Evolutionary conservation across 1,284 basidiomycete species (phyloP).

Genomic region (Mycosarcoma mackinlayi): DNA sequence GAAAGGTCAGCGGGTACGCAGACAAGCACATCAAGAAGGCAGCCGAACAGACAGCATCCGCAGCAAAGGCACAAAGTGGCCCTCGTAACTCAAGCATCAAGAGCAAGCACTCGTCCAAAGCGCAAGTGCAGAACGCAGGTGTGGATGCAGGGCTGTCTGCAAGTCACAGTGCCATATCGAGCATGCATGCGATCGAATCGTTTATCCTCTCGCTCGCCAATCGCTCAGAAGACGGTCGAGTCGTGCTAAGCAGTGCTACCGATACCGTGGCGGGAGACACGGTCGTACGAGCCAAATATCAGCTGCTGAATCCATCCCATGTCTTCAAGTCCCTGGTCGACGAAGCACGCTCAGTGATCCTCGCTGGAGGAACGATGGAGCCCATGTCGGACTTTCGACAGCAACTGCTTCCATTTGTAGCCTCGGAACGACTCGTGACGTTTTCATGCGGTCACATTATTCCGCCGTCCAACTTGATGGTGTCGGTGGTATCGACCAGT

Average conservation of each 20-base stretch:
- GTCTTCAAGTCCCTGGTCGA: constrained; percentile 85
- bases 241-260: constrained; percentile 14
- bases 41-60: constrained; percentile 65
- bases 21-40: constrained; percentile 76
- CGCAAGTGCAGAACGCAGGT: background rate
- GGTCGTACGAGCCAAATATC: constrained; percentile 81
- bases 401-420: constrained; percentile 82
- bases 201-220: constrained; percentile 86
- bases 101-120: constrained; percentile 1
- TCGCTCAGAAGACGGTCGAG: constrained; percentile 78
- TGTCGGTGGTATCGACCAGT: constrained; percentile 81
- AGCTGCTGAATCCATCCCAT: constrained; percentile 91
- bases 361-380: constrained; percentile 98
- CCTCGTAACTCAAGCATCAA: constrained; percentile 2
- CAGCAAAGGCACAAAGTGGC: constrained; percentile 1
- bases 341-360: constrained; percentile 81
- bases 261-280: constrained; percentile 3
- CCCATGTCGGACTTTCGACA: constrained; percentile 88
- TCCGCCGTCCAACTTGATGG: constrained; percentile 80
- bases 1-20: constrained; percentile 79
- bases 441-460: constrained; percentile 96
- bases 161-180: constrained; percentile 73
- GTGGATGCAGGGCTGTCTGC: background rate
- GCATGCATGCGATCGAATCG: constrained; percentile 84
- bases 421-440: constrained; percentile 75